Evolutionary conservation across 257 asterid genomes (phyloP), one percentile per base, ranked within the genome.

Genomic region (Scutellaria barbata): DNA sequence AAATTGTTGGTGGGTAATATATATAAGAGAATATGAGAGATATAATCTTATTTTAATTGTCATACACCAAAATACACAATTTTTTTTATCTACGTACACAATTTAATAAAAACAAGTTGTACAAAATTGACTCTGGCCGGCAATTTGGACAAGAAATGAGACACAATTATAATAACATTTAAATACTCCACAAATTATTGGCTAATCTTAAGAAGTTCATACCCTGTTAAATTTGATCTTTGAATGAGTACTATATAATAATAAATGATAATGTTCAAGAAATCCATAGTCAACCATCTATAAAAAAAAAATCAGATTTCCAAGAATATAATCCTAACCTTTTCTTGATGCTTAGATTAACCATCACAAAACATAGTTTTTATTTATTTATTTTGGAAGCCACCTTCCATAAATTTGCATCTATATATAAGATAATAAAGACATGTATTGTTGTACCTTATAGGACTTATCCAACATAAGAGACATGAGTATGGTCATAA

Each of bases 111-210:
- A 18, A 78, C 22, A 68, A 80, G 55, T 37, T 50, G 79, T 63
- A 64, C 80, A 73, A 51, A 53, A 69, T 84, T 84, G 89, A 84
- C 86, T 59, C 47, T 61, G 78, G 82, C 85, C 82, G 60, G 85
- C 88, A 61, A 56, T 54, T 72, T 66, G 84, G 80, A 81, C 69
- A 63, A 72, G 72, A 63, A 76, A 72, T 69, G 47, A 69, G 50
- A 81, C 35, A 30, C 35, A 8, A 65, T 37, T 77, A 22, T 45
- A 51, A 53, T 65, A 69, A 56, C 57, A 56, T 47, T 51, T 22
- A 47, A 55, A 43, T 18, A 57, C 18, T 76, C 25, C 75, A 73
- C 39, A 63, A 39, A 73, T 67, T 72, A 56, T 74, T 57, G 66
- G 56, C 72, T 63, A 62, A 68, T 66, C 52, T 74, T 71, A 66